A percentile compares a stretch with the other conserved stretches of the same genome.
Evolutionary conservation across 345 rosid species (phyloP).

Genomic region (Combretum micranthum): DNA sequence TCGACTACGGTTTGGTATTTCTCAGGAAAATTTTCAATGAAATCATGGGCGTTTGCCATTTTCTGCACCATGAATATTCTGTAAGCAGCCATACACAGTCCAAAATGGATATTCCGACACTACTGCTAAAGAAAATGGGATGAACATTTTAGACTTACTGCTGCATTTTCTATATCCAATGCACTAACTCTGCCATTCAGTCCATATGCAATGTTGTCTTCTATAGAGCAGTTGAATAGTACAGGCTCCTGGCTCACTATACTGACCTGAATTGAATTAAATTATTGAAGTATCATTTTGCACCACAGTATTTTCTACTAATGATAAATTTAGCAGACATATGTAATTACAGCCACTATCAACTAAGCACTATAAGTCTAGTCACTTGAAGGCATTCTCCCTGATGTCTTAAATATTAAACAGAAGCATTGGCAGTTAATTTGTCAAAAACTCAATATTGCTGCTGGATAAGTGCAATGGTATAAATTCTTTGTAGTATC

Average conservation of each 20-base stretch:
- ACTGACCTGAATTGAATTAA: constrained; percentile 44
- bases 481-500: no score
- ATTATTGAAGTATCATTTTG: not conserved
- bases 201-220: constrained; percentile 66
- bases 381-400: no score
- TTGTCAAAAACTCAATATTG: no score
- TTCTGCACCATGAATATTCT: constrained; percentile 35
- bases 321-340: no score
- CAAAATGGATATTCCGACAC: not conserved
- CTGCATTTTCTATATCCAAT: constrained; percentile 53
- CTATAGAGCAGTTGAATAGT: constrained; percentile 56
- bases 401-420: no score
- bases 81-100: not conserved
- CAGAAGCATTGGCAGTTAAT: no score
- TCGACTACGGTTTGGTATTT: constrained; percentile 65
- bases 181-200: constrained; percentile 48
- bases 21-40: constrained; percentile 72
- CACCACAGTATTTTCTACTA: no score
- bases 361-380: no score
- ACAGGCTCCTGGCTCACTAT: constrained; percentile 98
- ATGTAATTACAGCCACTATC: no score
- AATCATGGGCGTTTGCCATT: constrained; percentile 95
- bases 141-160: constrained; percentile 35
- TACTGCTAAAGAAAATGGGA: not conserved
- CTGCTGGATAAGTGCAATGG: no score